Conservation (phyloP, 1,284 basidiomycete genomes). For the Ustilago sp. region DNA sequence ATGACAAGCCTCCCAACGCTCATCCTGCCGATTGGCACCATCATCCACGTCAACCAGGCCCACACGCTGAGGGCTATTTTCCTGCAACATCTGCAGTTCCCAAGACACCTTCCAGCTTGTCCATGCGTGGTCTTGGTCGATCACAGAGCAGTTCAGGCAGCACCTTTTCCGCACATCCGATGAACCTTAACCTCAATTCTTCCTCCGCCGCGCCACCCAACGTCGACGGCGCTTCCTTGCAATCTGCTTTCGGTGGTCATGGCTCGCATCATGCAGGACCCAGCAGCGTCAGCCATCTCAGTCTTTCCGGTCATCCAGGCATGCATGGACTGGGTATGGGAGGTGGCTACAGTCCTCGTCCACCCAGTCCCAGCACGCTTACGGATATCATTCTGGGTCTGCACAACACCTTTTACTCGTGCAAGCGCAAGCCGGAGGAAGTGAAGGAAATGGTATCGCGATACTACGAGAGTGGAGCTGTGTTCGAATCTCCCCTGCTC, state of each 20-base stretch:
- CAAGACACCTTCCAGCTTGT: slow-evolving; percentile 37
- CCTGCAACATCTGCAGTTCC: slow-evolving; percentile 33
- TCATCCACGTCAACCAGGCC: slow-evolving; percentile 53
- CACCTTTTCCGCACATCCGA: slow-evolving; percentile 20
- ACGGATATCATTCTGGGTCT: slow-evolving; percentile 68
- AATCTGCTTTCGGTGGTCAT: slow-evolving; percentile 29
- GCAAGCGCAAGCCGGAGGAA: slow-evolving; percentile 64
- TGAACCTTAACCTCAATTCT: slow-evolving; percentile 32
- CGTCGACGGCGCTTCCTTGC: slow-evolving; percentile 30
- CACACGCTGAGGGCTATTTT: slow-evolving; percentile 56
- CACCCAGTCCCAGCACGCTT: slow-evolving; percentile 68
- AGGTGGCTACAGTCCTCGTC: slow-evolving; percentile 40
- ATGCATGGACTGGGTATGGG: slow-evolving; percentile 40
- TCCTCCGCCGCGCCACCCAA: slow-evolving; percentile 19
- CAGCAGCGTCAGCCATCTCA: slow-evolving; percentile 28
- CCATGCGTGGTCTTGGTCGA: slow-evolving; percentile 43
- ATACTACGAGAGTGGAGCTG: slow-evolving; percentile 66
- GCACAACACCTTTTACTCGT: slow-evolving; percentile 67
- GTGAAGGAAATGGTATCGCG: slow-evolving; percentile 64
- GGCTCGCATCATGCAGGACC: slow-evolving; percentile 18
- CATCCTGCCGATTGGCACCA: slow-evolving; percentile 45
- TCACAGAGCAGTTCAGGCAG: slow-evolving; percentile 32
- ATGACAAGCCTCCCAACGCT: slow-evolving; percentile 22
- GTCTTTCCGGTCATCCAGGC: slow-evolving; percentile 36
- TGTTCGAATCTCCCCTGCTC: slow-evolving; percentile 67